A percentile compares a stretch with the other conserved stretches of the same genome.
These are phyloP conservation scores for Ceriops tagal DNA, from an alignment of 345 rosid species.

Conservation along the genomic window DNA sequence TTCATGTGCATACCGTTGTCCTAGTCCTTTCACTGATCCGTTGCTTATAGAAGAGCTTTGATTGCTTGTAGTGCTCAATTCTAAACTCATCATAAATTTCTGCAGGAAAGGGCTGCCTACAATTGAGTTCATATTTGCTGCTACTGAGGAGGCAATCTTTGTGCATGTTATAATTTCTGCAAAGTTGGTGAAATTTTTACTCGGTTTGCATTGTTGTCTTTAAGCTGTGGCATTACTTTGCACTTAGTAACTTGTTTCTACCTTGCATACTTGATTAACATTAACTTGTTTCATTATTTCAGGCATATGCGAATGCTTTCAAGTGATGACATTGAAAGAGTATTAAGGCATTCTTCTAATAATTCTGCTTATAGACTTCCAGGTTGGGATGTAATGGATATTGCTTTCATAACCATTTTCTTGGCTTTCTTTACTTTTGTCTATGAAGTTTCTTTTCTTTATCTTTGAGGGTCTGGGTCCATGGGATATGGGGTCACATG, in stretches of 20 bases:
- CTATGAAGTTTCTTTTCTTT: too few relatives aligned
- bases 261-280: conserved; percentile 19
- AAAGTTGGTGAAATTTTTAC: conserved; percentile 57
- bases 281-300: conserved; percentile 19
- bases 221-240: conserved; percentile 10
- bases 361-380: conserved; percentile 65
- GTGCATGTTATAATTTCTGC: conserved; percentile 85
- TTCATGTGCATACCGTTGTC: too few relatives aligned
- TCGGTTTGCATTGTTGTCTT: conserved; percentile 10
- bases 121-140: conserved; percentile 89
- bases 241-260: conserved; percentile 12
- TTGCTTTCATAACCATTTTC: not conserved
- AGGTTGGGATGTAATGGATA: conserved; percentile 47
- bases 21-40: too few relatives aligned
- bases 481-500: too few relatives aligned
- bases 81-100: conserved; percentile 10
- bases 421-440: too few relatives aligned
- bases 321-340: conserved; percentile 65
- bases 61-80: not conserved
- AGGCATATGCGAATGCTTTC: conserved; percentile 88
- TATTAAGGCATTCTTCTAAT: conserved; percentile 51
- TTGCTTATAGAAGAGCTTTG: too few relatives aligned
- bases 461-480: too few relatives aligned
- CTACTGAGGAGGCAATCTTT: conserved; percentile 87
- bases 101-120: conserved; percentile 90